These are phyloP conservation scores for Carex cristatella DNA, from an alignment of 176 grass and related monocot species.

Conservation along the genomic window DNA sequence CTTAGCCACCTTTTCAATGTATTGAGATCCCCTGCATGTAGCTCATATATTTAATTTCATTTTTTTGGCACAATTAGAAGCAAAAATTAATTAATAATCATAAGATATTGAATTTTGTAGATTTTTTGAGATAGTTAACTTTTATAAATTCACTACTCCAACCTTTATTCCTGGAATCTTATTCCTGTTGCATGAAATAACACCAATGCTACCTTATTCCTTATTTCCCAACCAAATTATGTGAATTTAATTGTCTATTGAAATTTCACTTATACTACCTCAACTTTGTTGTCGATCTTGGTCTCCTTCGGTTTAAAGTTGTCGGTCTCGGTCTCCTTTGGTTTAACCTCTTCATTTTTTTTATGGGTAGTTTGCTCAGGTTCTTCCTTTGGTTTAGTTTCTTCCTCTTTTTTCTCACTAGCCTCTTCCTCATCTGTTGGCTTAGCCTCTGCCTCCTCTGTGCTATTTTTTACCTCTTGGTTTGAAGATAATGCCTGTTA, in stretches of 20 bases:
- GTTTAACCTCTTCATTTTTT: neutral
- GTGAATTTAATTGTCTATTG: neutral
- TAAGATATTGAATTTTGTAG: neutral
- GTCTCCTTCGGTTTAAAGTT: neutral
- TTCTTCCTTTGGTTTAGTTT: neutral
- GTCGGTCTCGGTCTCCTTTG: no score
- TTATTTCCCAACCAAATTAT: neutral
- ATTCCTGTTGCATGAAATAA: neutral
- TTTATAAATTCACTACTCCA: no score
- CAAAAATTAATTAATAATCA: neutral
- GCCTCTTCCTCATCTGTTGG: neutral
- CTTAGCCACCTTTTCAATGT: no score
- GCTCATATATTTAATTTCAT: neutral
- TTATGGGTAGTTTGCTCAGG: neutral
- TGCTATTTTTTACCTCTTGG: neutral
- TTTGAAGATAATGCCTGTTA: neutral
- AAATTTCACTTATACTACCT: neutral
- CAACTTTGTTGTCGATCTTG: neutral
- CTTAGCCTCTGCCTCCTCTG: neutral
- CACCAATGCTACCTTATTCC: neutral
- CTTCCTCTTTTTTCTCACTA: conserved; percentile 7
- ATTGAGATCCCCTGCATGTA: neutral
- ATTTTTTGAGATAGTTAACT: no score
- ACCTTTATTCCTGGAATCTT: neutral
- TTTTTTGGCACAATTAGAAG: neutral